phyloP scores from a whole-genome alignment of 306 rosid genomes.

The Lathyrus oleraceus region DNA sequence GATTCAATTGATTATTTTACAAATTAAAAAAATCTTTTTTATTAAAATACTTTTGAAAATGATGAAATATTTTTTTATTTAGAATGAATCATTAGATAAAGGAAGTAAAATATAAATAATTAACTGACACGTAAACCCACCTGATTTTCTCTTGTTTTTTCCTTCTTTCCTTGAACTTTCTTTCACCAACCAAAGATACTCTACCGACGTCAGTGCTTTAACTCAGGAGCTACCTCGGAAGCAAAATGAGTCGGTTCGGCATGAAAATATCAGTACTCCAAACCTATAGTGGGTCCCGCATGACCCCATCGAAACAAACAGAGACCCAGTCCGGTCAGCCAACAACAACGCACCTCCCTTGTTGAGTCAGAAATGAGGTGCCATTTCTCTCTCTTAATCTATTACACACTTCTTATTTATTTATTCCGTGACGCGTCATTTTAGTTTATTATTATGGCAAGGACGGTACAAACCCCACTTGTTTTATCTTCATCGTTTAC shows the following conservation, averaged over 20 bases:
- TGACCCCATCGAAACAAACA: background rate
- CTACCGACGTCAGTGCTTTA: no score
- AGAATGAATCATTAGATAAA: no score
- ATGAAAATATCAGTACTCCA: background rate
- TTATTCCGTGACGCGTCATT: slow-evolving; percentile 39
- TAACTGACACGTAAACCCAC: no score
- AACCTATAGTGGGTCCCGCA: background rate
- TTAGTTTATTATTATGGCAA: background rate
- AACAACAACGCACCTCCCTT: slow-evolving; percentile 22
- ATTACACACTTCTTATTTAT: background rate
- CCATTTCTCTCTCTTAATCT: background rate
- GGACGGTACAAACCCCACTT: slow-evolving; percentile 41
- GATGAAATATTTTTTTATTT: no score
- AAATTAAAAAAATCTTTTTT: no score
- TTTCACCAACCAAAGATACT: background rate
- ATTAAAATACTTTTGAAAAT: no score
- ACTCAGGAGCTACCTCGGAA: background rate
- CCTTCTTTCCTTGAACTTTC: no score
- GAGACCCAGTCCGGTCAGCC: slow-evolving; percentile 38
- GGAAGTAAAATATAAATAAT: no score
- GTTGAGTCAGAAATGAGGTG: slow-evolving; percentile 9
- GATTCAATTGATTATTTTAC: no score
- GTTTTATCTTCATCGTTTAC: slow-evolving; percentile 11
- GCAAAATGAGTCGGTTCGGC: slow-evolving; percentile 9
- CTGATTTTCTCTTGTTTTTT: no score